These are phyloP conservation scores for Aspergillus sp. DNA, from an alignment of 2,329 filamentous ascomycete genomes.

Conservation along the genomic window DNA sequence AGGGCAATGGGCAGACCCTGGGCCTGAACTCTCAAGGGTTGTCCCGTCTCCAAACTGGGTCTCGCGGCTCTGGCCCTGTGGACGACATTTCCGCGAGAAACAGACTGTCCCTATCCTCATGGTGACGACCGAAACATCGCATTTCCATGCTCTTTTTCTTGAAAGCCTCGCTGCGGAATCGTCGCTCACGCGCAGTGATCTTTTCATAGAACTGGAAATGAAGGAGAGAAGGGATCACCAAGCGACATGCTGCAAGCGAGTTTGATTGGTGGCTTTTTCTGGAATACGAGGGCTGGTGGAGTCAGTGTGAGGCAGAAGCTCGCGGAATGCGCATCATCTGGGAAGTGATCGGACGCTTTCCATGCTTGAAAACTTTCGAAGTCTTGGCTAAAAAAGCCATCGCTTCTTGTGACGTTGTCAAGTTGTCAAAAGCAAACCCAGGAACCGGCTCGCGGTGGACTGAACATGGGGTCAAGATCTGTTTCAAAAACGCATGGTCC, in stretches of 20 bases:
- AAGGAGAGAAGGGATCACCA: background rate
- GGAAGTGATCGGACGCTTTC: background rate
- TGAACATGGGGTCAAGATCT: too few species aligned
- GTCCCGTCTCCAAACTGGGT: background rate
- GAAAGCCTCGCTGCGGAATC: too few species aligned
- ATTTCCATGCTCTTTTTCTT: too few species aligned
- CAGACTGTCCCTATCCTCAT: too few species aligned
- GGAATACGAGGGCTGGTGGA: background rate
- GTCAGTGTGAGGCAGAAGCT: background rate
- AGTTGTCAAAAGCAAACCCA: background rate
- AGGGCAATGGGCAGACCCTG: background rate
- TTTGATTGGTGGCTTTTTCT: background rate
- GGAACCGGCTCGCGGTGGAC: background rate
- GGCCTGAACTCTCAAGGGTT: background rate
- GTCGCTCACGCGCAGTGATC: too few species aligned
- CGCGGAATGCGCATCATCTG: background rate
- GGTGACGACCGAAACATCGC: too few species aligned
- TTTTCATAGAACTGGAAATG: background rate
- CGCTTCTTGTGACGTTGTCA: background rate
- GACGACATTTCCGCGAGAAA: too few species aligned
- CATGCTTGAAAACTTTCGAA: background rate
- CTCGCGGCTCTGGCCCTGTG: background rate
- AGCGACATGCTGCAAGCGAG: background rate
- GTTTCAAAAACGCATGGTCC: too few species aligned
- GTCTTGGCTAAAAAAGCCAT: background rate